These are phyloP conservation scores for Cardamine resedifolia DNA, from an alignment of 345 rosid species.

Conservation along the genomic window DNA sequence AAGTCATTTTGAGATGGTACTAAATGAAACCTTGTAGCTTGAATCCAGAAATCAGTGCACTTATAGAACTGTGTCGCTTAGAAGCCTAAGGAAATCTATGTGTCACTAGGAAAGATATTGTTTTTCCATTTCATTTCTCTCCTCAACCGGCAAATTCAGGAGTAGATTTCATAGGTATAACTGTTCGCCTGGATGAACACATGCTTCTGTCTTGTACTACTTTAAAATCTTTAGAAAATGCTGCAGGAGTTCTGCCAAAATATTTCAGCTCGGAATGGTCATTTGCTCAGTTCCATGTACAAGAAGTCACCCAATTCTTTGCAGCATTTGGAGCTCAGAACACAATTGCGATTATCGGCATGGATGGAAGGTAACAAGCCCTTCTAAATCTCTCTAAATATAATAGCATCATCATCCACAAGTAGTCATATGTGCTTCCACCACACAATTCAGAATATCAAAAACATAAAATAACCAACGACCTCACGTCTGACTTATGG, in stretches of 20 bases:
- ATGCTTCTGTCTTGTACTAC: slow-evolving; percentile 9
- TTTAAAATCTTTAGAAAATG: background rate
- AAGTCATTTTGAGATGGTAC: background rate
- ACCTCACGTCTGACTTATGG: slow-evolving; percentile 1
- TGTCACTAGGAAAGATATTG: slow-evolving; percentile 8
- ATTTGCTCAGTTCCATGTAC: slow-evolving; percentile 82
- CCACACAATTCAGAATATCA: background rate
- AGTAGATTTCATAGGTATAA: background rate
- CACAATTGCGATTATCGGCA: slow-evolving; percentile 65
- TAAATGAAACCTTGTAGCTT: background rate
- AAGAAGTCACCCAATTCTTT: slow-evolving; percentile 67
- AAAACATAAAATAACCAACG: background rate
- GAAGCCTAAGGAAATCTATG: background rate
- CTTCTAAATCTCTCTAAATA: slow-evolving; percentile 1
- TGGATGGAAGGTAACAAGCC: slow-evolving; percentile 74
- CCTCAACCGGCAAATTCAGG: background rate
- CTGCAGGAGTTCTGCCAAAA: slow-evolving; percentile 79
- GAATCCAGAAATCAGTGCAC: background rate
- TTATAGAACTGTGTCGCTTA: too few relatives aligned
- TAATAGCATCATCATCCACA: slow-evolving; percentile 2
- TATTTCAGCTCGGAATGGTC: slow-evolving; percentile 99
- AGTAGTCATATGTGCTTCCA: background rate
- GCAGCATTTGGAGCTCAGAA: slow-evolving; percentile 87
- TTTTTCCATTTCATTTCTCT: background rate
- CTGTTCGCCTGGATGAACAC: background rate